phyloP scores from a whole-genome alignment of 1,139 yeast species.

The Protomyces pachydermus region DNA sequence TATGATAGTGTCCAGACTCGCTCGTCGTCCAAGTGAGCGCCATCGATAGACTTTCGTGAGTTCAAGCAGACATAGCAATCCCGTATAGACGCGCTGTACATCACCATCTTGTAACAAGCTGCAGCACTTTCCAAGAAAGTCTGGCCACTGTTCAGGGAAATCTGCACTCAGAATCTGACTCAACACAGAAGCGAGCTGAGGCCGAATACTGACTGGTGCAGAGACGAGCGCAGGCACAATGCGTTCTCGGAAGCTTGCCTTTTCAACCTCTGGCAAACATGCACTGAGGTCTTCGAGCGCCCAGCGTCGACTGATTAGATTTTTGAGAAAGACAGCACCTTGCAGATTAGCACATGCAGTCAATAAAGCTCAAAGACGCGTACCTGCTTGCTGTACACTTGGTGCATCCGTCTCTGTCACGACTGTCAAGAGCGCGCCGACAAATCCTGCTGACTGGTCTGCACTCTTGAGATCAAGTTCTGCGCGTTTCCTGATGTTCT shows the following conservation, averaged over 20 bases:
- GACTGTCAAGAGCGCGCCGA: constrained; percentile 78
- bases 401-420: constrained; percentile 42
- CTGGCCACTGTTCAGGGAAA: constrained; percentile 68
- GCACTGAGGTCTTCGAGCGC: constrained; percentile 32
- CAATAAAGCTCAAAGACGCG: background rate
- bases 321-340: constrained; percentile 83
- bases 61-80: constrained; percentile 70
- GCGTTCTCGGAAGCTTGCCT: constrained; percentile 62
- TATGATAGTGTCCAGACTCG: constrained; percentile 57
- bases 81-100: constrained; percentile 62
- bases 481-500: constrained; percentile 46
- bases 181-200: constrained; percentile 68
- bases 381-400: constrained; percentile 34
- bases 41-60: constrained; percentile 72
- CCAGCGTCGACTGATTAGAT: constrained; percentile 68
- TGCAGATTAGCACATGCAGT: constrained; percentile 37
- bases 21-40: constrained; percentile 59
- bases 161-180: constrained; percentile 62
- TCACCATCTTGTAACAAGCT: constrained; percentile 50
- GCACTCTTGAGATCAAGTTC: constrained; percentile 21
- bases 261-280: constrained; percentile 60
- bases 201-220: constrained; percentile 44
- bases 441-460: constrained; percentile 54
- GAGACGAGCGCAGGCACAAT: constrained; percentile 49
- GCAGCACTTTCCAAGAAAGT: constrained; percentile 56